Conservation (phyloP, 805 yeast species). For the Starmerella riodocensis region DNA sequence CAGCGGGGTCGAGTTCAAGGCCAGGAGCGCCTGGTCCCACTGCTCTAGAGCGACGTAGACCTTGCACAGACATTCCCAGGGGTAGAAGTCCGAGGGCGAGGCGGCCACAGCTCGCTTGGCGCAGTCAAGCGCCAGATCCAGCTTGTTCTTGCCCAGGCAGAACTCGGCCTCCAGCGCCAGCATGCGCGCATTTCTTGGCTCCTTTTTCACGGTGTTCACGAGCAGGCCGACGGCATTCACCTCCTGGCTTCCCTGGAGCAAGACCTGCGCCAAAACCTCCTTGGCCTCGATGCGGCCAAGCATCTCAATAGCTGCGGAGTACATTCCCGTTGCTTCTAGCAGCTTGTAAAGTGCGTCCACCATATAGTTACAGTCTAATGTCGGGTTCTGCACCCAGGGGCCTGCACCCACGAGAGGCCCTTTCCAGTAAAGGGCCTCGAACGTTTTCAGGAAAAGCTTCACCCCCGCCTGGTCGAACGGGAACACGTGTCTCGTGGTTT, state of each 20-base stretch:
- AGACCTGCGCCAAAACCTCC: constrained; percentile 33
- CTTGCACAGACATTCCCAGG: constrained; percentile 56
- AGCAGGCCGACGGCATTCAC: constrained; percentile 36
- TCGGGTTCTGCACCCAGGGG: constrained; percentile 57
- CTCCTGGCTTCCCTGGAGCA: constrained; percentile 34
- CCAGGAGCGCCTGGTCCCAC: constrained; percentile 45
- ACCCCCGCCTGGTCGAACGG: constrained; percentile 44
- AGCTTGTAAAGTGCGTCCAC: constrained; percentile 61
- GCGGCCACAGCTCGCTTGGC: constrained; percentile 50
- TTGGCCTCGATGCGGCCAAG: constrained; percentile 43
- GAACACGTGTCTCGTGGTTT: constrained; percentile 74
- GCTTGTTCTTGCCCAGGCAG: constrained; percentile 41
- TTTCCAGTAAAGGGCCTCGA: constrained; percentile 49
- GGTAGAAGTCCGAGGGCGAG: constrained; percentile 61
- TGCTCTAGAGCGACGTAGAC: constrained; percentile 46
- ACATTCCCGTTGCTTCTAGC: constrained; percentile 52
- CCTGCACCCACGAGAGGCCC: constrained; percentile 58
- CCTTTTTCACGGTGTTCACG: constrained; percentile 30
- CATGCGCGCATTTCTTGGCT: constrained; percentile 46
- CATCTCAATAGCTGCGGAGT: constrained; percentile 46
- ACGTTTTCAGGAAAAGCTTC: constrained; percentile 45
- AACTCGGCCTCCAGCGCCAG: constrained; percentile 52
- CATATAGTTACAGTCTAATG: constrained; percentile 49
- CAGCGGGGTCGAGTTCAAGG: constrained; percentile 68
- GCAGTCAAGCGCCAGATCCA: constrained; percentile 42